Conservation (phyloP, 345 rosid species). For the Kandelia obovata region DNA sequence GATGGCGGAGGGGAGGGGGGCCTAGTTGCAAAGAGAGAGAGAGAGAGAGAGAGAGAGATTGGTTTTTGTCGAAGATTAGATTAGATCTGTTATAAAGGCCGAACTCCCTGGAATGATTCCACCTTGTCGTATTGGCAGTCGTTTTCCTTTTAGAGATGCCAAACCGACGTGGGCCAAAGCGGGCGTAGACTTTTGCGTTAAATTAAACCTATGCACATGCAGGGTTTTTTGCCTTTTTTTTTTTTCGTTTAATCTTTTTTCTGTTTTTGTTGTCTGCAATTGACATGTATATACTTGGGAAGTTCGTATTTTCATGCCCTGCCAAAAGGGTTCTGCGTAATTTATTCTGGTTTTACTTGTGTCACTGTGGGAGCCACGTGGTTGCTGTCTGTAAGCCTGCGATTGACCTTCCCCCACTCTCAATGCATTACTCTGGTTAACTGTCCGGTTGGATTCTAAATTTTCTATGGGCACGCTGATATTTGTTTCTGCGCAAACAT, state of each 20-base stretch:
- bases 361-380: too few species aligned
- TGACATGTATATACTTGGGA: too few species aligned
- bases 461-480: too few species aligned
- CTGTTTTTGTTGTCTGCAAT: background rate
- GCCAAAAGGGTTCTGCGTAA: too few species aligned
- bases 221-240: background rate
- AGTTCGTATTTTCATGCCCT: too few species aligned
- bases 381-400: too few species aligned
- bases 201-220: background rate
- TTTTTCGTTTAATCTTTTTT: background rate
- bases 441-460: too few species aligned
- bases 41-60: constrained; percentile 10
- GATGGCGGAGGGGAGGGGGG: background rate
- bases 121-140: background rate
- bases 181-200: background rate
- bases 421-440: too few species aligned
- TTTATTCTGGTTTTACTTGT: too few species aligned
- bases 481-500: too few species aligned
- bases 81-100: background rate
- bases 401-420: too few species aligned
- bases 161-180: background rate
- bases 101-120: constrained; percentile 4
- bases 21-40: constrained; percentile 8
- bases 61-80: background rate
- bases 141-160: background rate